Evolutionary conservation across 192 early-diverging fungal genomes (phyloP).

Genomic region (Podila epigama): DNA sequence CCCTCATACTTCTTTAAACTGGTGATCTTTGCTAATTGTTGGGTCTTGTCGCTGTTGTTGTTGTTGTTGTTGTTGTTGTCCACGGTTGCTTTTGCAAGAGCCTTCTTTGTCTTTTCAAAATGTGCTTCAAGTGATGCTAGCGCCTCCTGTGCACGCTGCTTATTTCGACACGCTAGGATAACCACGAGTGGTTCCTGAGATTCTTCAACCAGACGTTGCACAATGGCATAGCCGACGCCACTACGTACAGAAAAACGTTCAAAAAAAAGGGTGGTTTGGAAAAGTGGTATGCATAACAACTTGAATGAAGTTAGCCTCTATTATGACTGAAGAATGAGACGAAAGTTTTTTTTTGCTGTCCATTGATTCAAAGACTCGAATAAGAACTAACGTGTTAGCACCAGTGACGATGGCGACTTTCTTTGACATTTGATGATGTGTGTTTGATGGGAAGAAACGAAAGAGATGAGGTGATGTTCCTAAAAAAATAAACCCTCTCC

Average conservation of each 20-base stretch:
- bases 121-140: constrained; percentile 21
- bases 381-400: constrained; percentile 49
- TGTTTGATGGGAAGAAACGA: too few species aligned
- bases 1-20: constrained; percentile 10
- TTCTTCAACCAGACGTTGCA: constrained; percentile 54
- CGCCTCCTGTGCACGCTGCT: constrained; percentile 51
- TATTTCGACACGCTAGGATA: constrained; percentile 63
- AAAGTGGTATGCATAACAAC: background rate
- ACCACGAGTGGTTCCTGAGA: constrained; percentile 36
- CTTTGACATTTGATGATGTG: too few species aligned
- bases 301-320: background rate
- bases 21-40: background rate
- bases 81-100: too few species aligned
- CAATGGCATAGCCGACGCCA: constrained; percentile 62
- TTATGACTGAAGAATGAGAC: background rate
- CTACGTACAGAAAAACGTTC: constrained; percentile 1
- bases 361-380: too few species aligned
- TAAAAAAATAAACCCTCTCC: too few species aligned
- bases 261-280: background rate
- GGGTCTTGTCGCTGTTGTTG: background rate
- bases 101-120: too few species aligned
- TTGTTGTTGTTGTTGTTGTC: too few species aligned
- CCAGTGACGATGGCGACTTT: constrained; percentile 59
- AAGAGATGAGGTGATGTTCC: too few species aligned
- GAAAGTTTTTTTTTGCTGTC: too few species aligned